Evolutionary conservation across 2,329 filamentous ascomycete genomes (phyloP).

Genomic region (Neonectria coccinea): DNA sequence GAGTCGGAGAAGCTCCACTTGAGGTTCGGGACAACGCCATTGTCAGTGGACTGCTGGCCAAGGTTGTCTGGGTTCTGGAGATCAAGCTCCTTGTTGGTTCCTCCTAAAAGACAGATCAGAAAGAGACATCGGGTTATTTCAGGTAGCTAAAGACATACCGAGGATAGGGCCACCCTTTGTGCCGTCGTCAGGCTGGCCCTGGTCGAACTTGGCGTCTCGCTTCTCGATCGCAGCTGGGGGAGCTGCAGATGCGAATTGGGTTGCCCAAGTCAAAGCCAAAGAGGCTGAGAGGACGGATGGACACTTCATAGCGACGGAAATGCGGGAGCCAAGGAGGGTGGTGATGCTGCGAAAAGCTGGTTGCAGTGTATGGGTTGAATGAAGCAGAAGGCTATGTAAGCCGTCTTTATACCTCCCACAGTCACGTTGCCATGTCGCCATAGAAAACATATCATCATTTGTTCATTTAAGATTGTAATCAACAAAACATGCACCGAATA

Average conservation of each 20-base stretch:
- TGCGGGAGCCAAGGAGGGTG: background rate
- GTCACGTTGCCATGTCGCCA: background rate
- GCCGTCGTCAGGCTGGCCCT: conserved; percentile 27
- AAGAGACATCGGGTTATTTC: background rate
- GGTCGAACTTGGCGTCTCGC: conserved; percentile 47
- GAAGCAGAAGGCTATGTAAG: background rate
- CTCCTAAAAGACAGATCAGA: conserved; percentile 59
- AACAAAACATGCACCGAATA: background rate
- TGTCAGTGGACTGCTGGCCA: conserved; percentile 70
- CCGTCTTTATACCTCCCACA: conserved; percentile 20
- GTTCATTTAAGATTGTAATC: background rate
- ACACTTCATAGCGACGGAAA: conserved; percentile 24
- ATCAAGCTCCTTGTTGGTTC: conserved; percentile 72
- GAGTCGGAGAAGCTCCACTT: conserved; percentile 79
- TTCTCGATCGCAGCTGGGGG: conserved; percentile 26
- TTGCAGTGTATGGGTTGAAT: background rate
- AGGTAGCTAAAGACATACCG: conserved; percentile 54
- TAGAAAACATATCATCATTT: background rate
- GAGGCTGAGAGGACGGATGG: conserved; percentile 29
- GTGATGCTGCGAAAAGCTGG: background rate
- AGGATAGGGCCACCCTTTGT: conserved; percentile 69
- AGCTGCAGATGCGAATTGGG: conserved; percentile 25
- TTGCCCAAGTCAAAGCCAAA: conserved; percentile 27
- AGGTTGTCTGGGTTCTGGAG: conserved; percentile 73
- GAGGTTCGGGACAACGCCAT: conserved; percentile 72